Conservation (phyloP, 495 filamentous ascomycete species). For the Aspergillus haitiensis region DNA sequence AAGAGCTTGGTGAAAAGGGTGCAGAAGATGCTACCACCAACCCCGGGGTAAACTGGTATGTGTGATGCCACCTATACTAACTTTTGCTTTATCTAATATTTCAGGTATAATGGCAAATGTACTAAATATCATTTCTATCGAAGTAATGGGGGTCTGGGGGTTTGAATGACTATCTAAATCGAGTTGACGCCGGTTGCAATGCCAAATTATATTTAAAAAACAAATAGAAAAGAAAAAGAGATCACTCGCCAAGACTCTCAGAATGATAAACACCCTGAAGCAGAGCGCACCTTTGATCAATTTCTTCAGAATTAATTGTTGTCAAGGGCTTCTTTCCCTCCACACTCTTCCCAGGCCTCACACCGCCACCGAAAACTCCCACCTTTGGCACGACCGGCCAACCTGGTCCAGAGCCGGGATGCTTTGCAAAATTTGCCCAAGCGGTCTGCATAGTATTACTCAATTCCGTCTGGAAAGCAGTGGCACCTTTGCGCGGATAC, state of each 20-base stretch:
- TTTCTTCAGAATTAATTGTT: constrained; percentile 6
- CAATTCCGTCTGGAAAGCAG: constrained; percentile 25
- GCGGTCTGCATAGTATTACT: constrained; percentile 29
- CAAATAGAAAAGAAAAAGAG: too few relatives aligned
- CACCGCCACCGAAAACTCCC: constrained; percentile 21
- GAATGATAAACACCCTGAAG: constrained; percentile 7
- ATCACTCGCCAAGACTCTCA: not conserved
- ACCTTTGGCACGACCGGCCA: constrained; percentile 18
- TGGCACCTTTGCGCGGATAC: constrained; percentile 21
- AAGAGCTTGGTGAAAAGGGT: constrained; percentile 59
- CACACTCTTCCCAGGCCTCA: constrained; percentile 15
- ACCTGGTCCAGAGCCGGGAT: constrained; percentile 30
- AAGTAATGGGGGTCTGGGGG: too few relatives aligned
- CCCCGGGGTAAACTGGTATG: constrained; percentile 5
- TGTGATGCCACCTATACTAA: too few relatives aligned
- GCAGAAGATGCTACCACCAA: constrained; percentile 37
- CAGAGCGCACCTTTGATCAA: constrained; percentile 10
- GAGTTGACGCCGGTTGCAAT: too few relatives aligned
- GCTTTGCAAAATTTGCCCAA: constrained; percentile 36
- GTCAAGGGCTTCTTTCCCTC: constrained; percentile 15
- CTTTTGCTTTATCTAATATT: too few relatives aligned
- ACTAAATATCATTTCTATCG: too few relatives aligned
- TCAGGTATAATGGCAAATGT: too few relatives aligned
- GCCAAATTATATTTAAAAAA: too few relatives aligned
- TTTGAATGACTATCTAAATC: too few relatives aligned